phyloP scores from a whole-genome alignment of 495 filamentous ascomycete genomes.

The Penicillium maclennaniae region DNA sequence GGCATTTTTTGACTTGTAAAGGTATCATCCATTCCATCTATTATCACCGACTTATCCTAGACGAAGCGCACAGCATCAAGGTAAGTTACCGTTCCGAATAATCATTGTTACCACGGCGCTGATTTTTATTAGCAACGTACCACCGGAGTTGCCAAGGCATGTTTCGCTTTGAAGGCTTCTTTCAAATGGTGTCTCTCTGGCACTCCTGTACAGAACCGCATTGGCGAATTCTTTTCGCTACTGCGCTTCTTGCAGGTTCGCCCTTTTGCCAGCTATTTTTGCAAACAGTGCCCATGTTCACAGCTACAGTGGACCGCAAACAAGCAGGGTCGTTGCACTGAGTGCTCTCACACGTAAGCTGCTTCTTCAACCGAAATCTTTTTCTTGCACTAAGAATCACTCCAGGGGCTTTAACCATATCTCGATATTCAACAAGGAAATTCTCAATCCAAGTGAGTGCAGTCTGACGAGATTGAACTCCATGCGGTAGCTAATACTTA shows the following conservation, averaged over 20 bases:
- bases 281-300: constrained; percentile 75
- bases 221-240: constrained; percentile 95
- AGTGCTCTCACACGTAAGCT: constrained; percentile 55
- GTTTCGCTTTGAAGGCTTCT: constrained; percentile 78
- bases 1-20: constrained; percentile 10
- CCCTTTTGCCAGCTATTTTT: constrained; percentile 91
- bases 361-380: background rate
- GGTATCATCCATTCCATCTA: constrained; percentile 74
- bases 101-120: constrained; percentile 10
- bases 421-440: constrained; percentile 92
- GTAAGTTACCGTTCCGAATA: constrained; percentile 22
- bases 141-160: constrained; percentile 89
- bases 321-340: constrained; percentile 59
- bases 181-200: constrained; percentile 96
- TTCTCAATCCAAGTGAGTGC: constrained; percentile 71
- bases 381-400: constrained; percentile 6
- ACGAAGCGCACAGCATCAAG: constrained; percentile 97
- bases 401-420: constrained; percentile 77
- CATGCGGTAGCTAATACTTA: background rate
- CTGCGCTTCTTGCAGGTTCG: constrained; percentile 82
- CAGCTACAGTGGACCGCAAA: constrained; percentile 79
- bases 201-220: constrained; percentile 92
- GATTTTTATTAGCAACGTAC: constrained; percentile 54
- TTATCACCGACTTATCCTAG: constrained; percentile 89
- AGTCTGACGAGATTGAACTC: background rate